Evolutionary conservation across 108 stramenopile species (phyloP).

Genomic region (Cyclotella kingstonii): DNA sequence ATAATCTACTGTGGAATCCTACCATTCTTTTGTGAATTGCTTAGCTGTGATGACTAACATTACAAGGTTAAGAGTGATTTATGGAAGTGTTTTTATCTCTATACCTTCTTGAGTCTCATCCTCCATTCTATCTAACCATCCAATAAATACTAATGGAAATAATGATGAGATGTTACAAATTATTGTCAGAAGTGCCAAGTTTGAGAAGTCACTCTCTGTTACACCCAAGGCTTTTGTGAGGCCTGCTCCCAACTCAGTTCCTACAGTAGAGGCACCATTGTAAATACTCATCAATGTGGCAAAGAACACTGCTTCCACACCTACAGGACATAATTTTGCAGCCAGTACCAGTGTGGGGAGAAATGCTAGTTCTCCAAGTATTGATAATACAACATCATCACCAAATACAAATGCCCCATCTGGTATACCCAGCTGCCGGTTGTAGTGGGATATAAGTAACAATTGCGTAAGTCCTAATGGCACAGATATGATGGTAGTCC

Average conservation of each 20-base stretch:
- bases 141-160: conserved; percentile 85
- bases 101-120: conserved; percentile 71
- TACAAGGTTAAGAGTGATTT: no score
- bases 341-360: conserved; percentile 93
- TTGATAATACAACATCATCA: conserved; percentile 86
- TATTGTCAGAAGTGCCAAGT: conserved; percentile 77
- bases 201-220: conserved; percentile 86
- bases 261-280: conserved; percentile 87
- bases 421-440: conserved; percentile 85
- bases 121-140: conserved; percentile 76
- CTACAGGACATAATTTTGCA: conserved; percentile 88
- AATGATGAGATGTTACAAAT: conserved; percentile 89
- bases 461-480: conserved; percentile 79
- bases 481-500: conserved; percentile 71
- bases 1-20: no score
- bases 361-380: conserved; percentile 92
- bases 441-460: conserved; percentile 84
- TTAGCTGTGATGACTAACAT: no score
- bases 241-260: conserved; percentile 86
- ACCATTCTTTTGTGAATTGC: no score
- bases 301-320: conserved; percentile 94
- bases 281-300: conserved; percentile 93
- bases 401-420: conserved; percentile 91
- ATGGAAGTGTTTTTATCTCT: no score
- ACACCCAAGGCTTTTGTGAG: conserved; percentile 86